Evolutionary conservation across 2,329 filamentous ascomycete genomes (phyloP).

Genomic region (Fusarium sp.): DNA sequence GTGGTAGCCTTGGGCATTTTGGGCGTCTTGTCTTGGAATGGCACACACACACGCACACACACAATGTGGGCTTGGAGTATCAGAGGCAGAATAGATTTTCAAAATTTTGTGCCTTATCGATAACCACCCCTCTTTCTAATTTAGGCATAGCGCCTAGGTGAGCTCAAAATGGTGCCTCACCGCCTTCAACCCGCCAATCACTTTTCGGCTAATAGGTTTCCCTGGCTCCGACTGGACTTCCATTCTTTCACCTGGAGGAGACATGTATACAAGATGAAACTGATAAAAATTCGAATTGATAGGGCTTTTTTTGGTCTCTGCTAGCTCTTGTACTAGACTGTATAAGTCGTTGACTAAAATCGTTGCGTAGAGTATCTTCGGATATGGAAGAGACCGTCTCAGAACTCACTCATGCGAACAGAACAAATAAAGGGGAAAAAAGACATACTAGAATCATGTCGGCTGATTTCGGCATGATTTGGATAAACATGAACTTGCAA

Average conservation of each 20-base stretch:
- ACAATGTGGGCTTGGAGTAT: conserved; percentile 42
- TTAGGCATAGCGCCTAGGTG: conserved; percentile 42
- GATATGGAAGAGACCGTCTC: not conserved
- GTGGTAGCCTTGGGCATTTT: conserved; percentile 84
- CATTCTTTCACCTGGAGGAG: not conserved
- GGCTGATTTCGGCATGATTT: not conserved
- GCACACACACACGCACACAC: conserved; percentile 23
- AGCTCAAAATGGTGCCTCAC: conserved; percentile 40
- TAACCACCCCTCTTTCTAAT: conserved; percentile 52
- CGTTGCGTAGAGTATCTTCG: not conserved
- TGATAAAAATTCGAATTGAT: not conserved
- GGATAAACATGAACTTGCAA: not conserved
- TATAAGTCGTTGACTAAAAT: not conserved
- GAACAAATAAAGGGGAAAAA: not conserved
- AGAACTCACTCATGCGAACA: not conserved
- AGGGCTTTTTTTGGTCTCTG: not conserved
- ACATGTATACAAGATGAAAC: not conserved
- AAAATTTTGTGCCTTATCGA: conserved; percentile 56
- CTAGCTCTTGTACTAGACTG: not conserved
- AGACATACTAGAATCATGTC: not conserved
- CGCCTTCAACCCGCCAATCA: conserved; percentile 41
- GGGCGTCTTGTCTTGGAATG: conserved; percentile 36
- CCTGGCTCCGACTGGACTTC: not conserved
- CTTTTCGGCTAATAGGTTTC: not conserved
- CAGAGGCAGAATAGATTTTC: conserved; percentile 44